Evolutionary conservation across 2,329 filamentous ascomycete species (phyloP).

Genomic region (Acrocalymma vagum): DNA sequence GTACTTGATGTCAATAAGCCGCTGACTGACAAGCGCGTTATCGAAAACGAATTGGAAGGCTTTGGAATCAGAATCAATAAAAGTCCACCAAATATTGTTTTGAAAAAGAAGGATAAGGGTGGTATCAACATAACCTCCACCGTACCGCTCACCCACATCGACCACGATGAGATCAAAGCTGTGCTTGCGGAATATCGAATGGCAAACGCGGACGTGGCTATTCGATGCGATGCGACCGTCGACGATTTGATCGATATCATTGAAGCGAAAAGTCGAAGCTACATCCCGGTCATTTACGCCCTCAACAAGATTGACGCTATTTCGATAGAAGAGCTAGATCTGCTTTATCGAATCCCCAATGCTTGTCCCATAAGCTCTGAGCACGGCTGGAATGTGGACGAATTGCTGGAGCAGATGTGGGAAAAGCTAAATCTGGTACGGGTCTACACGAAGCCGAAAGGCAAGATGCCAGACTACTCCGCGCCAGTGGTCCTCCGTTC

Average conservation of each 20-base stretch:
- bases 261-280: conserved; percentile 92
- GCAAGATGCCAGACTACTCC: conserved; percentile 90
- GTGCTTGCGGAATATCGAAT: conserved; percentile 98
- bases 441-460: conserved; percentile 98
- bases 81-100: conserved; percentile 95
- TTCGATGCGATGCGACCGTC: conserved; percentile 95
- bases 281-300: conserved; percentile 99
- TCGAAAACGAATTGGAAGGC: conserved; percentile 93
- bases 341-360: conserved; percentile 96
- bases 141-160: conserved; percentile 88
- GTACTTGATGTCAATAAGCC: conserved; percentile 99
- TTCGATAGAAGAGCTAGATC: conserved; percentile 94
- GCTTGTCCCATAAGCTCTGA: conserved; percentile 97
- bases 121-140: conserved; percentile 97
- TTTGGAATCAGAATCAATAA: conserved; percentile 99
- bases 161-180: conserved; percentile 95
- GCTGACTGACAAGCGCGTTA: conserved; percentile 93
- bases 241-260: conserved; percentile 97
- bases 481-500: conserved; percentile 88
- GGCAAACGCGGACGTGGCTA: conserved; percentile 94
- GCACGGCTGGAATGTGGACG: conserved; percentile 94
- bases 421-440: conserved; percentile 90
- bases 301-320: conserved; percentile 99
- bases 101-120: conserved; percentile 99
- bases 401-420: conserved; percentile 98